phyloP scores from a whole-genome alignment of 768 basidiomycete species.

The Russula sp. region DNA sequence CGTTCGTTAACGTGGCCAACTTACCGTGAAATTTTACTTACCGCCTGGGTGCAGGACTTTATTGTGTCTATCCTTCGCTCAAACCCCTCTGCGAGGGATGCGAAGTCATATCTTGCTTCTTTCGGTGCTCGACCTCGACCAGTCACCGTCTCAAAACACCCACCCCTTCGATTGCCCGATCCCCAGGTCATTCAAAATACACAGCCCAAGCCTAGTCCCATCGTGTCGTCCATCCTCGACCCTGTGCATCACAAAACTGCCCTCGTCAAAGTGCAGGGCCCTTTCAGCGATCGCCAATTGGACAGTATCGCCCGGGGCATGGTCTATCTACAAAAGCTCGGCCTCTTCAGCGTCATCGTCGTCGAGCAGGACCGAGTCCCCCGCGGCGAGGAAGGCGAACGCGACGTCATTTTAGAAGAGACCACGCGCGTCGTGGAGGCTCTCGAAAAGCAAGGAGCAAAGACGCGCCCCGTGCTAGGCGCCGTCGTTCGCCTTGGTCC shows the following conservation, averaged over 20 bases:
- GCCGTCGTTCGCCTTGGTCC: constrained; percentile 82
- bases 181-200: constrained; percentile 36
- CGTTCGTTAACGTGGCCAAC: constrained; percentile 16
- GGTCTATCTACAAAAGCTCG: constrained; percentile 93
- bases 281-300: constrained; percentile 88
- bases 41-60: constrained; percentile 65
- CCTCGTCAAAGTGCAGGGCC: constrained; percentile 94
- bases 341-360: constrained; percentile 92
- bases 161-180: constrained; percentile 34
- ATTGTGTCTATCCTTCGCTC: constrained; percentile 92
- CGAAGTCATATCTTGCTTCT: constrained; percentile 85
- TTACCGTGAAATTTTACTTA: constrained; percentile 17
- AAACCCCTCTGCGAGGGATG: constrained; percentile 88
- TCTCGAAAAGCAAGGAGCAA: constrained; percentile 81
- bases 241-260: constrained; percentile 85
- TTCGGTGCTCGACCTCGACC: constrained; percentile 66
- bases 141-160: constrained; percentile 29
- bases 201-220: constrained; percentile 46
- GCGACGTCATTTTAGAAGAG: constrained; percentile 66
- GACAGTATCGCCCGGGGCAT: constrained; percentile 92
- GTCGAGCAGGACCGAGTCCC: constrained; percentile 81
- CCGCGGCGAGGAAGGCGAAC: constrained; percentile 67
- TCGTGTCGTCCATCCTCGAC: constrained; percentile 75
- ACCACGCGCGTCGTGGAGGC: constrained; percentile 79
- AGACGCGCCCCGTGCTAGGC: constrained; percentile 84